Percentiles rank a stretch among this genome's conserved stretches.
phyloP scores from a whole-genome alignment of 352 stramenopile genomes.

The Globisporangium polare region DNA sequence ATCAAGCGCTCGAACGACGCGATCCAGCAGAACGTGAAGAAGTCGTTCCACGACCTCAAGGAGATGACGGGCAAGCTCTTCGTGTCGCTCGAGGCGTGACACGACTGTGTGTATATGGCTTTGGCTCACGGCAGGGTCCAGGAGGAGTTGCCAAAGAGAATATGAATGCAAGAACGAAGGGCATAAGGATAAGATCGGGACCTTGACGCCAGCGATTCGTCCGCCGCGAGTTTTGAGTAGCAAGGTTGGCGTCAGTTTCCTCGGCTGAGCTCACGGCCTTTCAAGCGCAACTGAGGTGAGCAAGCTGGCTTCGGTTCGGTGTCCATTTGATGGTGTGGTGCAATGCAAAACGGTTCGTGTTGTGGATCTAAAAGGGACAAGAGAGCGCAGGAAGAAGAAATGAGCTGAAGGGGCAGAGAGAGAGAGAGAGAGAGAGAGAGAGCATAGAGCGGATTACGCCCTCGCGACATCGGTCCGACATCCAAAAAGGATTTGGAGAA shows the following conservation, averaged over 20 bases:
- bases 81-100: constrained; percentile 20
- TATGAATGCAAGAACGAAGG: not conserved
- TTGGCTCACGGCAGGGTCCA: not conserved
- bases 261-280: too few relatives aligned
- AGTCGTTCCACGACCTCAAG: constrained; percentile 52
- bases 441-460: too few relatives aligned
- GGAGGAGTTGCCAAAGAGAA: not conserved
- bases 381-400: too few relatives aligned
- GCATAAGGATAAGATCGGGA: not conserved
- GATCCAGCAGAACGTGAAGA: constrained; percentile 49
- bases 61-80: constrained; percentile 55
- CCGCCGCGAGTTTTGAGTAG: too few relatives aligned
- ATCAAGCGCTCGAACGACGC: constrained; percentile 21
- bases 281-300: too few relatives aligned
- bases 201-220: not conserved
- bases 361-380: not conserved
- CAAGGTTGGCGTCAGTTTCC: too few relatives aligned
- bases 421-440: too few relatives aligned
- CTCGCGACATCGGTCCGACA: too few relatives aligned
- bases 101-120: not conserved
- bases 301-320: too few relatives aligned
- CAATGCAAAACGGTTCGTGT: not conserved
- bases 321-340: too few relatives aligned
- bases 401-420: too few relatives aligned
- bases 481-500: too few relatives aligned